A percentile compares a stretch with the other conserved stretches of the same genome.
Evolutionary conservation across 768 basidiomycete species (phyloP).

Genomic region (Suillus discolor): DNA sequence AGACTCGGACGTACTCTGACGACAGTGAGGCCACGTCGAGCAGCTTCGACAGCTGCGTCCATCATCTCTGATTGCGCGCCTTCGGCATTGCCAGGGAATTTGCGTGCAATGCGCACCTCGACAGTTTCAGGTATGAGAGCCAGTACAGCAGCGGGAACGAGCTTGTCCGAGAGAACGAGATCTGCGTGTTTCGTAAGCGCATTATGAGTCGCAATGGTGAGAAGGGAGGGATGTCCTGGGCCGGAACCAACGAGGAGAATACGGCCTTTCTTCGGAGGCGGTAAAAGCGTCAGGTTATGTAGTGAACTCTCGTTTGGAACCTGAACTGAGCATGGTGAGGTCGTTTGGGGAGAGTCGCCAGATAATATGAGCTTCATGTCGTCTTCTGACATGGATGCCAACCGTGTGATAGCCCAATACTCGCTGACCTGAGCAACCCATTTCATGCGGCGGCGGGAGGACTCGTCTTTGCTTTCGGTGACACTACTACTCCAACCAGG

Average conservation of each 20-base stretch:
- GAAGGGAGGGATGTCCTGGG: conserved; percentile 90
- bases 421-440: conserved; percentile 97
- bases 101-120: conserved; percentile 87
- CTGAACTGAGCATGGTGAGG: conserved; percentile 19
- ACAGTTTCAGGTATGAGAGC: conserved; percentile 75
- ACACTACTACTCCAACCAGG: conserved; percentile 42
- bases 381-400: conserved; percentile 64
- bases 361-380: conserved; percentile 69
- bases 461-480: conserved; percentile 46
- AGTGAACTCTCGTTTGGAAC: conserved; percentile 35
- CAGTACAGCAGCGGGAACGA: conserved; percentile 89
- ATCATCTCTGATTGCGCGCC: conserved; percentile 94
- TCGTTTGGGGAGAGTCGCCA: background rate
- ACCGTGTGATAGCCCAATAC: conserved; percentile 85
- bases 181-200: conserved; percentile 81
- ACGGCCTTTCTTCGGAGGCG: conserved; percentile 48
- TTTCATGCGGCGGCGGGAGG: conserved; percentile 69
- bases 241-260: conserved; percentile 94
- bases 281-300: conserved; percentile 23
- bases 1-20: conserved; percentile 63
- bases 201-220: conserved; percentile 84
- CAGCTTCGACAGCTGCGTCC: conserved; percentile 86
- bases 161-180: conserved; percentile 93
- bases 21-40: conserved; percentile 77
- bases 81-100: conserved; percentile 97